Evolutionary conservation across 2,329 filamentous ascomycete genomes (phyloP), one percentile per base, ranked within the genome.

Genomic region (Exophiala aquamarina): DNA sequence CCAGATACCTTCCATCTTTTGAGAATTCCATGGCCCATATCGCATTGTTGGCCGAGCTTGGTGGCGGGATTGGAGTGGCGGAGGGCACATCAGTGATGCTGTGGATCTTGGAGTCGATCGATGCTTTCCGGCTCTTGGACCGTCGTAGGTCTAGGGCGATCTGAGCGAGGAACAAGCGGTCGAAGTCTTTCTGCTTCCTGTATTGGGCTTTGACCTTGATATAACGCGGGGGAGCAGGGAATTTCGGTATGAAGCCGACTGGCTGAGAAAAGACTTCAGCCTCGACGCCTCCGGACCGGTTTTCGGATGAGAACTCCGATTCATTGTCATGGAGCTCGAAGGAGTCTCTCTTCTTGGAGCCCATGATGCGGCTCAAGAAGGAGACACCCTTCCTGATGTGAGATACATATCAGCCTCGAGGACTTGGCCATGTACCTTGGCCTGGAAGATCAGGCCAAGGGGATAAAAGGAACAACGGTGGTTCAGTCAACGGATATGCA

Each of bases 21-120:
- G 92, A 97, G 62, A 97, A 97, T 61, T 93, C 88, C 54, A 89
- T 82, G 0, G 92, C 85, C 93, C 93, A 98, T 26, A 95, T 84
- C 0, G 93, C 90, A 50, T 87, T 75, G 40, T 75, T 74, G 32
- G 70, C 61, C 46, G 61, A 52, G 41, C 60, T 58, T 8, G 58
- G 58, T 41, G 55, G 57, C 40, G 54, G 58, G 19, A 55, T 33
- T 26, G 50, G 51, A 13, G 50, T 50, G 9, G 55, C 52, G n/a
- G 57, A 60, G 13, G 58, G 58, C 14, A 26, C 26, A 13, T 59
- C 57, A 33, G 48, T 40, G 32, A 59, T 58, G 37, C 41, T 44
- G 42, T 52, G 54, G 18, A 59, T 51, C 40, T 61, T 57, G 21
- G 59, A 50, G 47, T 62, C 53, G 20, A 57, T 54, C 75, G 6